Conservation (phyloP, 2,329 filamentous ascomycete genomes). For the Chaetomiaceae sp. region DNA sequence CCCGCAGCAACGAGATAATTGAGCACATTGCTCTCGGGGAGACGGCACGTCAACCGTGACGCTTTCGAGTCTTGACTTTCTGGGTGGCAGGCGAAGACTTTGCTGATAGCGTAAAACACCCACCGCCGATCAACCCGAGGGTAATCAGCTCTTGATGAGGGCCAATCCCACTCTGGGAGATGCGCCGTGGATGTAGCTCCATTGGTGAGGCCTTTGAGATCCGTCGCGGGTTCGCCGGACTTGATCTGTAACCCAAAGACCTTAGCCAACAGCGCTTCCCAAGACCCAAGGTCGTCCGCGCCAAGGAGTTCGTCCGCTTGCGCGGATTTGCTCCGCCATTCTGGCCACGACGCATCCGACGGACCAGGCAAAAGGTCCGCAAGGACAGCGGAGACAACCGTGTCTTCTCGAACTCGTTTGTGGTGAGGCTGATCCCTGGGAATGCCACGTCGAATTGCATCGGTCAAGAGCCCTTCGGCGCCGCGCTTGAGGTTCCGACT, state of each 20-base stretch:
- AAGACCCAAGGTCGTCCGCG: slow-evolving; percentile 40
- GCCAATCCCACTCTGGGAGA: slow-evolving; percentile 47
- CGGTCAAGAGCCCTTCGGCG: slow-evolving; percentile 59
- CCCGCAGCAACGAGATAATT: slow-evolving; percentile 56
- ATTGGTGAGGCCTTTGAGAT: slow-evolving; percentile 10
- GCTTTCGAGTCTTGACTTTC: slow-evolving; percentile 37
- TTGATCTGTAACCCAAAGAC: slow-evolving; percentile 43
- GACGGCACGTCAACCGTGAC: slow-evolving; percentile 33
- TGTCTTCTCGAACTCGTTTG: slow-evolving; percentile 27
- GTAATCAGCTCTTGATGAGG: slow-evolving; percentile 39
- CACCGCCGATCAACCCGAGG: slow-evolving; percentile 57
- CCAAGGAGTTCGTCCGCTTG: slow-evolving; percentile 44
- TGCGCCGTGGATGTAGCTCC: slow-evolving; percentile 14
- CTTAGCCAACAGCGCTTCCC: slow-evolving; percentile 44
- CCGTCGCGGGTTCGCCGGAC: slow-evolving; percentile 19
- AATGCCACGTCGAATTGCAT: slow-evolving; percentile 65
- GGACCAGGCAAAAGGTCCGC: slow-evolving; percentile 42
- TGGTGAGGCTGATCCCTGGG: slow-evolving; percentile 35
- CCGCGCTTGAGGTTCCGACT: slow-evolving; percentile 49
- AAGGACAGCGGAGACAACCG: slow-evolving; percentile 28
- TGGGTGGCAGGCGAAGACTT: slow-evolving; percentile 52
- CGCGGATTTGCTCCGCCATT: slow-evolving; percentile 39
- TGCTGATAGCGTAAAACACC: slow-evolving; percentile 57
- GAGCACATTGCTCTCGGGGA: slow-evolving; percentile 49
- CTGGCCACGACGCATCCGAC: slow-evolving; percentile 42